Evolutionary conservation across 2,329 filamentous ascomycete genomes (phyloP).

Genomic region (Trichoderma sp.): DNA sequence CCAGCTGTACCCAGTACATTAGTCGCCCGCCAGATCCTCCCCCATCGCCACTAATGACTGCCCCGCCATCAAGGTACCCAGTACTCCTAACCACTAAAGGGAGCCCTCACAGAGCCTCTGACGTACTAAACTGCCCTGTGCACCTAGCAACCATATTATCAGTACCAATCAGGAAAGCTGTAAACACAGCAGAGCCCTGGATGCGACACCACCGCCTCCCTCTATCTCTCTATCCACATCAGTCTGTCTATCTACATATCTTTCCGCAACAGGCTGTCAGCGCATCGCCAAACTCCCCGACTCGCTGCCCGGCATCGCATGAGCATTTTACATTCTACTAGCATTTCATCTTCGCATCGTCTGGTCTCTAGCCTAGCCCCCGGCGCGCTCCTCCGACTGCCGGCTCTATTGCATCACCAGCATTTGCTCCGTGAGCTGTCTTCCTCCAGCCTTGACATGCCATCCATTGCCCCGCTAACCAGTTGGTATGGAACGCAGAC

Average conservation of each 20-base stretch:
- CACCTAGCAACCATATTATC: slow-evolving; percentile 28
- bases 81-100: not conserved
- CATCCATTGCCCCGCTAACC: slow-evolving; percentile 22
- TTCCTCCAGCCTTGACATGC: not conserved
- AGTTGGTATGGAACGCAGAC: slow-evolving; percentile 19
- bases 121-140: not conserved
- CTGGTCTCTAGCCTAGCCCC: not conserved
- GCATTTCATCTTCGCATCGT: slow-evolving; percentile 3
- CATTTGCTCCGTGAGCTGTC: not conserved
- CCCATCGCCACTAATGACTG: not conserved
- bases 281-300: slow-evolving; percentile 2
- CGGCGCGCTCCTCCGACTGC: not conserved
- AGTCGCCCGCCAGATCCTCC: not conserved
- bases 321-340: not conserved
- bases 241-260: not conserved
- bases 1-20: not conserved
- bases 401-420: not conserved
- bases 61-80: not conserved
- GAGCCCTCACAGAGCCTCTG: slow-evolving; percentile 16
- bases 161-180: slow-evolving; percentile 31
- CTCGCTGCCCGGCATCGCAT: not conserved
- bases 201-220: slow-evolving; percentile 17
- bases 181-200: slow-evolving; percentile 29
- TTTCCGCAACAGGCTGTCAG: not conserved
- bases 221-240: not conserved